A percentile compares a stretch with the other conserved stretches of the same genome.
These are phyloP conservation scores for Colletotrichum euphorbiae DNA, from an alignment of 2,329 filamentous ascomycete species.

Conservation along the genomic window DNA sequence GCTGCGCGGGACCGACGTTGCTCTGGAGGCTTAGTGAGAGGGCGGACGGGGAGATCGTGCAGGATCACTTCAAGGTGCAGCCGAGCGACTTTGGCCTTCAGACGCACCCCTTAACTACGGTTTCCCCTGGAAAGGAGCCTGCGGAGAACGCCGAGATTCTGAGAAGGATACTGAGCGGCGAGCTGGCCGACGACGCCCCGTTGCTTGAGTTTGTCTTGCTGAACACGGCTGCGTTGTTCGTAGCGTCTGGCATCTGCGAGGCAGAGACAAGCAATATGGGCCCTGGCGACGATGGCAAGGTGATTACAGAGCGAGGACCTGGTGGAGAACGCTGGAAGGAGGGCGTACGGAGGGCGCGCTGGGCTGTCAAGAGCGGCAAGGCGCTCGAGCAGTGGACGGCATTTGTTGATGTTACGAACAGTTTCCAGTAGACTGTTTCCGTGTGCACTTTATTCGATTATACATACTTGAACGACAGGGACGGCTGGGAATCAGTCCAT, in stretches of 20 bases:
- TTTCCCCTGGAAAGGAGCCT: slow-evolving; percentile 87
- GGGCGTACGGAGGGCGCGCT: slow-evolving; percentile 85
- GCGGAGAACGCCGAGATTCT: slow-evolving; percentile 89
- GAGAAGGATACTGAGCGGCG: slow-evolving; percentile 78
- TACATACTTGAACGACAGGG: background rate
- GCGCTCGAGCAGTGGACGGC: slow-evolving; percentile 85
- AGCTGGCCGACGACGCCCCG: slow-evolving; percentile 80
- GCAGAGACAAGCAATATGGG: slow-evolving; percentile 84
- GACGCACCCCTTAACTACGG: slow-evolving; percentile 78
- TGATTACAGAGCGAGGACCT: slow-evolving; percentile 85
- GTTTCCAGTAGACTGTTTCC: slow-evolving; percentile 9
- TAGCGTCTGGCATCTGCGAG: slow-evolving; percentile 88
- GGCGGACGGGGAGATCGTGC: slow-evolving; percentile 56
- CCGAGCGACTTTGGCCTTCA: slow-evolving; percentile 90
- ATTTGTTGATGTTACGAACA: slow-evolving; percentile 87
- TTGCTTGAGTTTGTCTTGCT: slow-evolving; percentile 94
- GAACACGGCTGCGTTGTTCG: slow-evolving; percentile 90
- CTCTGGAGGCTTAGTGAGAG: slow-evolving; percentile 80
- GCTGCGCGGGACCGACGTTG: slow-evolving; percentile 86
- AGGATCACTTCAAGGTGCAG: slow-evolving; percentile 82
- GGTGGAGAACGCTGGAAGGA: slow-evolving; percentile 95
- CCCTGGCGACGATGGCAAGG: slow-evolving; percentile 80
- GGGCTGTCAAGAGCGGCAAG: slow-evolving; percentile 87
- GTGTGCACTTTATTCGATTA: no score
- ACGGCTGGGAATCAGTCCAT: background rate